Conservation (phyloP, 2,329 filamentous ascomycete species). For the Pleurostoma richardsiae region DNA sequence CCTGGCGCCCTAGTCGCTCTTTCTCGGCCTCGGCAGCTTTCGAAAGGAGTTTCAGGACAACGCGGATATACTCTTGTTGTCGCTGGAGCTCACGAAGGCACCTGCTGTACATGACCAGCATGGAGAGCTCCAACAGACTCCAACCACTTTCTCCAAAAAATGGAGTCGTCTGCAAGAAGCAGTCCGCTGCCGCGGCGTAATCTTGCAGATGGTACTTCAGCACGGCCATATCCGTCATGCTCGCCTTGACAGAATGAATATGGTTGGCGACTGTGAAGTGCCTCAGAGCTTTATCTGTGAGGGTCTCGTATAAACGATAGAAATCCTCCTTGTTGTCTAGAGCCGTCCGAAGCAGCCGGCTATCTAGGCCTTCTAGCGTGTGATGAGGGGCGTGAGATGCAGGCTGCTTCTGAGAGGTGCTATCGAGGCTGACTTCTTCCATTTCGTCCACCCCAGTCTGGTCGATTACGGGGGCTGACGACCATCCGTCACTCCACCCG, state of each 20-base stretch:
- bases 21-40: conserved; percentile 57
- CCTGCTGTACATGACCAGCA: conserved; percentile 79
- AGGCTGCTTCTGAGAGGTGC: conserved; percentile 4
- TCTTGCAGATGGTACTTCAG: conserved; percentile 75
- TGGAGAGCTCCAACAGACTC: conserved; percentile 73
- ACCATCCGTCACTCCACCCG: conserved; percentile 76
- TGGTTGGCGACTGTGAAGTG: conserved; percentile 80
- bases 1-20: conserved; percentile 37
- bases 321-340: conserved; percentile 60
- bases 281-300: conserved; percentile 80
- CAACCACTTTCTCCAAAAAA: conserved; percentile 77
- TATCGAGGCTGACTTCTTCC: conserved; percentile 52
- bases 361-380: conserved; percentile 41
- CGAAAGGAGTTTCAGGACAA: conserved; percentile 67
- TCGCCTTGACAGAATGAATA: conserved; percentile 68
- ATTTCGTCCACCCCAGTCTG: conserved; percentile 39
- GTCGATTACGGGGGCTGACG: conserved; percentile 47
- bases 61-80: conserved; percentile 73
- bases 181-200: conserved; percentile 66
- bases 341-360: conserved; percentile 54
- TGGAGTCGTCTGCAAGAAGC: conserved; percentile 72
- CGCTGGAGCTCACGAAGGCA: conserved; percentile 75
- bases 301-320: conserved; percentile 62
- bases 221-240: conserved; percentile 79
- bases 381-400: conserved; percentile 3